Percentiles rank a stretch among this genome's conserved stretches.
Evolutionary conservation across 2,329 filamentous ascomycete genomes (phyloP).

Genomic region (Venturia oleaginea): DNA sequence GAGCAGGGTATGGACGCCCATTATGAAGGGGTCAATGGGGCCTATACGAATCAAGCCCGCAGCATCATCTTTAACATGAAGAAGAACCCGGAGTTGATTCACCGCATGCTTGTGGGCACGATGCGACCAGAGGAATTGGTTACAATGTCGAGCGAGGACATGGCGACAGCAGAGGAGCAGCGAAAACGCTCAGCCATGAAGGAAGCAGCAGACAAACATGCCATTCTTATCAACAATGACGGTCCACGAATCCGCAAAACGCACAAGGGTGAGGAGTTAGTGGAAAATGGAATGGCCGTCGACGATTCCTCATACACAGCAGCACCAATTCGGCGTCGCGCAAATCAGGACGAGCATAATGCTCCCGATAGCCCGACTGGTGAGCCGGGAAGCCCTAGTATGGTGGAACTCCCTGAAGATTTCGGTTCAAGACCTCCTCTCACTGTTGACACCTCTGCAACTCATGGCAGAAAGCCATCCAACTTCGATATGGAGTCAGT

Average conservation of each 20-base stretch:
- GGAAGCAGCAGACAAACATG: slow-evolving; percentile 70
- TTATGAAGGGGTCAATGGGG: slow-evolving; percentile 45
- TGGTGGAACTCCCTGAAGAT: slow-evolving; percentile 28
- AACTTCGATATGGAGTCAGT: slow-evolving; percentile 58
- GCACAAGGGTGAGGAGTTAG: slow-evolving; percentile 88
- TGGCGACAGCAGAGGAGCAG: slow-evolving; percentile 86
- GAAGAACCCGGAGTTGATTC: slow-evolving; percentile 70
- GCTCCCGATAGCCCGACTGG: slow-evolving; percentile 15
- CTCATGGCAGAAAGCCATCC: slow-evolving; percentile 25
- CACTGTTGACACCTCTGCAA: slow-evolving; percentile 26
- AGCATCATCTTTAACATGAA: slow-evolving; percentile 80
- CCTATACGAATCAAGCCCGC: slow-evolving; percentile 59
- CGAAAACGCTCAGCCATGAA: slow-evolving; percentile 67
- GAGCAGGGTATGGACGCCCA: slow-evolving; percentile 58
- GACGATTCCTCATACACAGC: slow-evolving; percentile 17
- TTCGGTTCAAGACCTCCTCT: slow-evolving; percentile 22
- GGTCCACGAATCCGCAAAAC: slow-evolving; percentile 77
- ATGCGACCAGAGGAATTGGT: slow-evolving; percentile 69
- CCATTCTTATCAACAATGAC: slow-evolving; percentile 64
- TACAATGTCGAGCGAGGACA: slow-evolving; percentile 81
- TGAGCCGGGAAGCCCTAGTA: slow-evolving; percentile 4
- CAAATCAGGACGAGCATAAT: slow-evolving; percentile 11
- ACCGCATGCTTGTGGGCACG: slow-evolving; percentile 62
- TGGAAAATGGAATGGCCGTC: slow-evolving; percentile 57
- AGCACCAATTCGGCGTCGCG: slow-evolving; percentile 10